Evolutionary conservation across 768 basidiomycete species (phyloP).

Genomic region (Phylloporus arenicola): DNA sequence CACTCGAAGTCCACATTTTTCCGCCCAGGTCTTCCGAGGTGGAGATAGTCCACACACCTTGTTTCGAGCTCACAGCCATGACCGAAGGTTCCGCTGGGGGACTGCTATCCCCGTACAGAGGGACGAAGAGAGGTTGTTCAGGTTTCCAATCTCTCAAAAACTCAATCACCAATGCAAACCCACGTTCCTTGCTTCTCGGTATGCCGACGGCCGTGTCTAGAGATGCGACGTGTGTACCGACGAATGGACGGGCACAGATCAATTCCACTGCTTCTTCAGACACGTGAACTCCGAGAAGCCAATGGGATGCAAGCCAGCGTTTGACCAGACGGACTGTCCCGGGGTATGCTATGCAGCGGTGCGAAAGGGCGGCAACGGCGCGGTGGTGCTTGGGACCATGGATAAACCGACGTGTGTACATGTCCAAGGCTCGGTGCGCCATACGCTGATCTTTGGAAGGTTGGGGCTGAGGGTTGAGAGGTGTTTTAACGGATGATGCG

Average conservation of each 20-base stretch:
- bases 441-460: slow-evolving; percentile 43
- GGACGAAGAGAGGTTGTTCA: slow-evolving; percentile 68
- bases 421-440: slow-evolving; percentile 50
- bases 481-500: slow-evolving; percentile 39
- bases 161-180: slow-evolving; percentile 68
- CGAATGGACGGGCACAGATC: slow-evolving; percentile 73
- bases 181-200: slow-evolving; percentile 74
- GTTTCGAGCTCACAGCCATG: slow-evolving; percentile 29
- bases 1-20: slow-evolving; percentile 64
- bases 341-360: slow-evolving; percentile 73
- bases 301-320: slow-evolving; percentile 89
- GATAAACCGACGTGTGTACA: slow-evolving; percentile 68
- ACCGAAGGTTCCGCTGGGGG: slow-evolving; percentile 7
- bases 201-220: slow-evolving; percentile 38
- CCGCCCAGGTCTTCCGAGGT: slow-evolving; percentile 78
- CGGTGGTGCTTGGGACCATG: slow-evolving; percentile 83
- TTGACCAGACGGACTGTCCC: slow-evolving; percentile 85
- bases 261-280: slow-evolving; percentile 79
- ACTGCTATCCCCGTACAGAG: slow-evolving; percentile 48
- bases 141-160: slow-evolving; percentile 83
- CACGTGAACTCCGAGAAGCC: slow-evolving; percentile 72
- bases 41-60: slow-evolving; percentile 67
- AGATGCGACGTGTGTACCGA: slow-evolving; percentile 39
- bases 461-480: slow-evolving; percentile 1
- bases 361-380: slow-evolving; percentile 71